A percentile compares a stretch with the other conserved stretches of the same genome.
Conservation (phyloP, 1,139 yeast species). For the Suhomyces panamericanus region DNA sequence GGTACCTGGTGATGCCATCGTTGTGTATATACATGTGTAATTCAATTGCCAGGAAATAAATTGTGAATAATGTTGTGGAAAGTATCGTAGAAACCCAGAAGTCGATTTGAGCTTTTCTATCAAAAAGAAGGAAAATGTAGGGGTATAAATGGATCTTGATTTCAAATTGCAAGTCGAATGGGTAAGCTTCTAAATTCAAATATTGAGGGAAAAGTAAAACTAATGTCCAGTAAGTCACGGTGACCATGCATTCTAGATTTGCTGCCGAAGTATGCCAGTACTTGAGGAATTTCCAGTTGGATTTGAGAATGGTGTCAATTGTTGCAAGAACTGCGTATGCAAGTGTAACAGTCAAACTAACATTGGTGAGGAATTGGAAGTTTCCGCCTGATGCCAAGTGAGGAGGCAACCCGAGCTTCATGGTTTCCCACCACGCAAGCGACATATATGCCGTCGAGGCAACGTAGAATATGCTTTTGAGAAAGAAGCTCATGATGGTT, state of each 20-base stretch:
- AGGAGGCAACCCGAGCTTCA: slow-evolving; percentile 20
- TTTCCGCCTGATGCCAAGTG: slow-evolving; percentile 23
- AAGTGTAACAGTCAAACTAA: slow-evolving; percentile 18
- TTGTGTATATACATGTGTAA: slow-evolving; percentile 7
- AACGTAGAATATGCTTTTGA: not conserved
- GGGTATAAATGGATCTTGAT: slow-evolving; percentile 28
- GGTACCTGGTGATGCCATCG: slow-evolving; percentile 17
- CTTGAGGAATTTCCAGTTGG: slow-evolving; percentile 3
- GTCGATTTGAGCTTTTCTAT: slow-evolving; percentile 7
- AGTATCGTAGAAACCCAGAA: slow-evolving; percentile 4
- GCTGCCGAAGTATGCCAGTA: slow-evolving; percentile 16
- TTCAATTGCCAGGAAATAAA: slow-evolving; percentile 13
- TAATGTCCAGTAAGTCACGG: slow-evolving; percentile 26
- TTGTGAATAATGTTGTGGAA: slow-evolving; percentile 3
- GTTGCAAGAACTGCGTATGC: slow-evolving; percentile 11
- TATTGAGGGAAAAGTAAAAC: slow-evolving; percentile 19
- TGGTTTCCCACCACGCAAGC: slow-evolving; percentile 17
- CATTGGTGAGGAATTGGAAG: slow-evolving; percentile 26
- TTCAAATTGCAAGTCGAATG: slow-evolving; percentile 21
- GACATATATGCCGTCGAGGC: not conserved
- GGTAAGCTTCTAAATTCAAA: slow-evolving; percentile 23
- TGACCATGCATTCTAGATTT: slow-evolving; percentile 25
- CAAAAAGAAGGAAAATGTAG: slow-evolving; percentile 15
- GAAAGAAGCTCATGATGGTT: not conserved
- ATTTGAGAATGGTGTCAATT: slow-evolving; percentile 1